Evolutionary conservation across 768 basidiomycete species (phyloP), one percentile per base, ranked within the genome.

Genomic region (Lactarius tabidus): DNA sequence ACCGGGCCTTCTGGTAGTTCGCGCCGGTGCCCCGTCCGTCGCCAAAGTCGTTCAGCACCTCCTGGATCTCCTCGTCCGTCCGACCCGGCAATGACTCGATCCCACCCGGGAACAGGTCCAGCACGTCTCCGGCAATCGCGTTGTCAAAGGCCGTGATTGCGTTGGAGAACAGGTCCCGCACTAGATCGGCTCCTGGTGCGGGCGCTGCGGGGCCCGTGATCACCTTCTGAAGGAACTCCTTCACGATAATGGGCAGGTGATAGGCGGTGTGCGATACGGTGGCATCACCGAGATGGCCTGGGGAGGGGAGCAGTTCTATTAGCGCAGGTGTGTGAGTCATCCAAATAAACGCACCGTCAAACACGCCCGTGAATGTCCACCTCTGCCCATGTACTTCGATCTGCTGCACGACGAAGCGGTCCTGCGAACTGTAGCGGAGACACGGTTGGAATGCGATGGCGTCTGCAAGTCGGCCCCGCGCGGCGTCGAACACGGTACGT

Each of bases 1-100:
- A 78, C 56, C 86, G 76, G 23, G 85, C 86, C 72, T 86, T 89
- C 65, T 82, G 78, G 79, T 87, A 86, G 71, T 88, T 90, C 28
- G 76, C 76, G 3, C 85, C 87, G 5, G n/a, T 57, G 43, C 20
- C 33, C 10, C 85, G 84, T 4, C 73, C 71, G 53, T 81, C 77
- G 51, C 81, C 77, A 62, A 84, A 82, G 72, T 91, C 89, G 66
- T 90, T 86, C 72, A 92, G 84, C 39, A 86, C 81, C 15, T 75
- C 69, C 58, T 82, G 79, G 52, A 90, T 85, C 59, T 85, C 75
- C 28, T 80, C 78, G 69, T 90, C 84, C 4, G 85, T 80, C 48
- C 65, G 66, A 18, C 33, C 38, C 17, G 61, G 58, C 72, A 84
- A 81, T 12, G 80, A 73, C 26, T 77, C 77, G 39, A 87, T 75